Evolutionary conservation across 2,329 filamentous ascomycete species (phyloP).

Genomic region (Fusarium chlamydosporum): DNA sequence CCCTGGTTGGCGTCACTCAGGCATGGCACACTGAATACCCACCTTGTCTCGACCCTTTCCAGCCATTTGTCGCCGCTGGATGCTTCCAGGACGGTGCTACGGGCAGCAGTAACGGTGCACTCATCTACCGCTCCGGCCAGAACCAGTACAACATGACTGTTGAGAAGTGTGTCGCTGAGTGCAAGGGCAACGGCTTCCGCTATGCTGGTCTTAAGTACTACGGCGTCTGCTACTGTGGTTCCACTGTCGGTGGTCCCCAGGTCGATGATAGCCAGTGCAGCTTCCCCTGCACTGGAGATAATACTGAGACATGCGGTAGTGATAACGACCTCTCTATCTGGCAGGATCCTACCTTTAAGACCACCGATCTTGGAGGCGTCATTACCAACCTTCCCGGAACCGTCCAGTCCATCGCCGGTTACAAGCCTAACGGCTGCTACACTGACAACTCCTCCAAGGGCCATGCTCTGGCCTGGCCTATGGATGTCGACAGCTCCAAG

Average conservation of each 20-base stretch:
- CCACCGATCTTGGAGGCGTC: constrained; percentile 50
- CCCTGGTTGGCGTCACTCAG: constrained; percentile 56
- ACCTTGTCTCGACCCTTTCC: constrained; percentile 61
- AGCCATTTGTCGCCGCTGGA: constrained; percentile 64
- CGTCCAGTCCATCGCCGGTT: constrained; percentile 60
- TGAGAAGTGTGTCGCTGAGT: constrained; percentile 63
- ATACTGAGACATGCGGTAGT: constrained; percentile 63
- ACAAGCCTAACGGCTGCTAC: constrained; percentile 74
- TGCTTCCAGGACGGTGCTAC: constrained; percentile 60
- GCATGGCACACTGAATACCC: constrained; percentile 63
- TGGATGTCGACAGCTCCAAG: constrained; percentile 54
- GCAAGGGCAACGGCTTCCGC: constrained; percentile 66
- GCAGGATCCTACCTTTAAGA: constrained; percentile 64
- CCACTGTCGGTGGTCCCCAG: constrained; percentile 66
- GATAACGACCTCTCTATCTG: constrained; percentile 63
- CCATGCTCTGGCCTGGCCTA: constrained; percentile 62
- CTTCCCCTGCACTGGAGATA: constrained; percentile 66
- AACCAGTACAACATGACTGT: constrained; percentile 61
- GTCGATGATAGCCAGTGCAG: constrained; percentile 69
- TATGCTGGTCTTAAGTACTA: constrained; percentile 67
- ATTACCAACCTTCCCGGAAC: constrained; percentile 57
- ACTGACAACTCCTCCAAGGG: constrained; percentile 60
- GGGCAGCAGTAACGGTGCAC: constrained; percentile 55
- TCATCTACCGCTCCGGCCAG: constrained; percentile 60
- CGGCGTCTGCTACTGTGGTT: constrained; percentile 67